These are phyloP conservation scores for Coleophoma cylindrospora DNA, from an alignment of 2,329 filamentous ascomycete genomes.

Conservation along the genomic window DNA sequence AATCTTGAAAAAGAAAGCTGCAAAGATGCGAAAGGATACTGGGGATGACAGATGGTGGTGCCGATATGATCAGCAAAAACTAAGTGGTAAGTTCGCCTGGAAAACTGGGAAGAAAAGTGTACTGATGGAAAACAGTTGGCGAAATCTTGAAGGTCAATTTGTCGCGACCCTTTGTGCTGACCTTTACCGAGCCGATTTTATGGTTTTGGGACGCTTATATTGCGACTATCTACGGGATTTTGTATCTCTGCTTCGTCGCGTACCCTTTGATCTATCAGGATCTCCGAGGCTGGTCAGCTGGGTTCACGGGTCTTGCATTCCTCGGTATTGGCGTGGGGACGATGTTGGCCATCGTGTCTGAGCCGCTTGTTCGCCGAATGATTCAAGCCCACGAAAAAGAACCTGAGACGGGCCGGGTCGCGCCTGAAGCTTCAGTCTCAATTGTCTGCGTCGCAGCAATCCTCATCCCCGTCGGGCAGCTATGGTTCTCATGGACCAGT, in stretches of 20 bases:
- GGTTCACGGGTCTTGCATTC: constrained; percentile 73
- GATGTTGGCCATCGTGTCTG: constrained; percentile 53
- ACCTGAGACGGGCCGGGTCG: constrained; percentile 65
- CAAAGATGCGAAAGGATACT: constrained; percentile 58
- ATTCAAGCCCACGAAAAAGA: constrained; percentile 75
- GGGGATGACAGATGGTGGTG: constrained; percentile 72
- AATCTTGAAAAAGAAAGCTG: constrained; percentile 63
- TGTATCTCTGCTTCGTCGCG: constrained; percentile 87
- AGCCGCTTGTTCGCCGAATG: constrained; percentile 69
- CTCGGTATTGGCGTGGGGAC: constrained; percentile 64
- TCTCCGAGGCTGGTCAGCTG: constrained; percentile 70
- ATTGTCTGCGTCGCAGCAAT: constrained; percentile 76
- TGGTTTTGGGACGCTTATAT: constrained; percentile 68
- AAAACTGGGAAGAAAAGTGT: not conserved
- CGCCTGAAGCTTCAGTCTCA: constrained; percentile 76
- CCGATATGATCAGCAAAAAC: constrained; percentile 65
- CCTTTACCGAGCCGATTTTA: constrained; percentile 75
- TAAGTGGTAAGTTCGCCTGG: constrained; percentile 12
- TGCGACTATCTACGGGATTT: constrained; percentile 75
- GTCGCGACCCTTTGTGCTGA: constrained; percentile 71
- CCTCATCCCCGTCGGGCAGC: constrained; percentile 70
- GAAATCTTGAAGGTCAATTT: constrained; percentile 71
- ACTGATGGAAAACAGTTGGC: constrained; percentile 37
- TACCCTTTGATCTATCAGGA: constrained; percentile 79
- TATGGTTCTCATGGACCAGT: constrained; percentile 87